A percentile compares a stretch with the other conserved stretches of the same genome.
Evolutionary conservation across 805 yeast species (phyloP).

Genomic region (Wickerhamomyces bisporus): DNA sequence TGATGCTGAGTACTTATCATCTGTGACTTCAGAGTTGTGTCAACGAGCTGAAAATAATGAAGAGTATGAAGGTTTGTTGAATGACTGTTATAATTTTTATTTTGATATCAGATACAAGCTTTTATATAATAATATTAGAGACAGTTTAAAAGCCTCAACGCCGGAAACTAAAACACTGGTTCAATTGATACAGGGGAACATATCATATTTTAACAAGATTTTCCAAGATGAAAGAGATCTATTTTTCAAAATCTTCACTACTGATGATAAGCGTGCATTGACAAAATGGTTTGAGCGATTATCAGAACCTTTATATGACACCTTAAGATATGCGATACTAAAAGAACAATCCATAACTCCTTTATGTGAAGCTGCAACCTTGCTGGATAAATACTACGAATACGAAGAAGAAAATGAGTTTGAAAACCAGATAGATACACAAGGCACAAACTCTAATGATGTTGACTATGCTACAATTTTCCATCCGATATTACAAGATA

Average conservation of each 20-base stretch:
- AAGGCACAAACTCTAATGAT: conserved; percentile 3
- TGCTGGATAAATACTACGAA: conserved; percentile 64
- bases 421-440: conserved; percentile 4
- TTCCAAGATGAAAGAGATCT: conserved; percentile 57
- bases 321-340: conserved; percentile 58
- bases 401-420: conserved; percentile 39
- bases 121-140: conserved; percentile 36
- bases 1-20: conserved; percentile 34
- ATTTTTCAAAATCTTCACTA: conserved; percentile 49
- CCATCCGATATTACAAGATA: conserved; percentile 67
- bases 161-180: conserved; percentile 36
- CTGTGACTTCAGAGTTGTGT: conserved; percentile 32
- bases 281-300: conserved; percentile 57
- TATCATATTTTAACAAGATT: conserved; percentile 54
- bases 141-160: conserved; percentile 30
- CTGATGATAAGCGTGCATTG: conserved; percentile 33
- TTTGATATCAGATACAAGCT: conserved; percentile 51
- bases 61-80: conserved; percentile 61
- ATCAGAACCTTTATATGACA: conserved; percentile 75
- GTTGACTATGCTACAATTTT: conserved; percentile 55
- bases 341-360: conserved; percentile 63
- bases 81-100: conserved; percentile 62
- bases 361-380: conserved; percentile 70
- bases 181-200: conserved; percentile 55
- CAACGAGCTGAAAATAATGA: conserved; percentile 32